Base-by-base conservation (phyloP, 208 protist genomes). In the Leishmania aethiopica region DNA sequence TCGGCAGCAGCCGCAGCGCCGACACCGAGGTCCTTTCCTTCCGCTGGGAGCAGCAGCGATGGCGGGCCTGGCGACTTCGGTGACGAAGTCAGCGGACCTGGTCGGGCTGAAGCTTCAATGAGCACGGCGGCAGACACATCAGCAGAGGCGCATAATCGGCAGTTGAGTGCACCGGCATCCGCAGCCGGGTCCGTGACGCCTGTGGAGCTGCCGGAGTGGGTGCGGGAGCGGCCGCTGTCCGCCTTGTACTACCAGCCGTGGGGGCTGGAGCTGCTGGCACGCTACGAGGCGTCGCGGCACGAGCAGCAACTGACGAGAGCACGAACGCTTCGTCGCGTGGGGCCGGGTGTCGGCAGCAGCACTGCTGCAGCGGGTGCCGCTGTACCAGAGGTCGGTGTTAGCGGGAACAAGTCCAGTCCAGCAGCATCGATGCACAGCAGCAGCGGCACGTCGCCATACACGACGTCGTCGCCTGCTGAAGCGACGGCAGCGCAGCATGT, bases 211-310 rank as follows among this genome's bases (percentile, higher is more conserved):
- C 83, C 83, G 3, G 66, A 51, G 25, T 86, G 83, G 83, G 83
- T 86, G 51, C 83, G 83, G 17, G 83, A 86, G 47, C 83, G 83
- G n/a, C 77, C 83, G n/a, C 78, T 86, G 17, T 86, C 83, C 8
- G 83, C 83, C 25, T 47, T 86, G 32, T 86, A 86, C 67, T 86
- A 86, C 67, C 83, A 86, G 75, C 83, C 83, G 7, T 86, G 83
- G 83, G 83, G 78, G 0, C 67, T 86, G 47, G 66, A 86, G 75
- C 53, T 86, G 57, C 69, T 86, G 15, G 83, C 83, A 2, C 83
- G 83, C 13, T 86, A 86, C 67, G 79, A 85, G 45, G 64, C 80
- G 74, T 57, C 84, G 66, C 76, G 49, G 51, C 84, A 71, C 47
- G 71, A 76, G 51, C 80, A 71, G 28, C 78, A 80, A 42, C 84